phyloP scores from a whole-genome alignment of 2,329 filamentous ascomycete genomes.

The Alternaria solani region DNA sequence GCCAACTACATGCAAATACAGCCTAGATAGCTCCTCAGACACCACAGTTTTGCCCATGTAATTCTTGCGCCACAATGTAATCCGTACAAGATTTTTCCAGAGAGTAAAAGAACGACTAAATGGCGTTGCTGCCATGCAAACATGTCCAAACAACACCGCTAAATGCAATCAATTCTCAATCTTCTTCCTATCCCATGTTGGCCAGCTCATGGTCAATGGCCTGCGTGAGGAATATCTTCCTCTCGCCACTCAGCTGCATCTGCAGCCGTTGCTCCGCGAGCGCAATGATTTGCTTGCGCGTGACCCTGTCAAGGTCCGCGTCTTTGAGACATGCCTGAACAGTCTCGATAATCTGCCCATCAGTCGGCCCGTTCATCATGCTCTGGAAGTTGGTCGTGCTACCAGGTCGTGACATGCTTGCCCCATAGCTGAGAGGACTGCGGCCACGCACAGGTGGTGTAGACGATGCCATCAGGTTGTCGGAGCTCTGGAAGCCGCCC shows the following conservation, averaged over 20 bases:
- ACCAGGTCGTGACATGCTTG: slow-evolving; percentile 58
- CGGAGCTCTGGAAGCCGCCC: slow-evolving; percentile 54
- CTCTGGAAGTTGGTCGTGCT: slow-evolving; percentile 68
- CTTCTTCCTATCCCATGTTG: slow-evolving; percentile 73
- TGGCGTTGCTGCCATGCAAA: slow-evolving; percentile 19
- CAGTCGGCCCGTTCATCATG: slow-evolving; percentile 71
- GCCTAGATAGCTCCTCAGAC: slow-evolving; percentile 6
- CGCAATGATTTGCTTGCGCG: slow-evolving; percentile 89
- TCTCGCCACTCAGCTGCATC: slow-evolving; percentile 85
- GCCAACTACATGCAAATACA: slow-evolving; percentile 8
- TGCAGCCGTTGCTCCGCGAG: slow-evolving; percentile 93
- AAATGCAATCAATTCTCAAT: slow-evolving; percentile 27
- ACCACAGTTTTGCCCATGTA: slow-evolving; percentile 13
- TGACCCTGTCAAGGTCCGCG: slow-evolving; percentile 94
- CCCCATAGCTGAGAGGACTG: slow-evolving; percentile 60
- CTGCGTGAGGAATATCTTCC: slow-evolving; percentile 86
- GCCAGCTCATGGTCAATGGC: slow-evolving; percentile 94
- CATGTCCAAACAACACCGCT: slow-evolving; percentile 24
- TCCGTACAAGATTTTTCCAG: slow-evolving; percentile 2
- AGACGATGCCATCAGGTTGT: slow-evolving; percentile 50
- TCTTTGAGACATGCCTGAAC: slow-evolving; percentile 84
- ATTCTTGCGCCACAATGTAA: slow-evolving; percentile 14
- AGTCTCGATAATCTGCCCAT: slow-evolving; percentile 80
- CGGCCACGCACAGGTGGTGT: slow-evolving; percentile 52
- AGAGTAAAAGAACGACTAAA: slow-evolving; percentile 15